A percentile compares a stretch with the other conserved stretches of the same genome.
These are phyloP conservation scores for Rickenella mellea DNA, from an alignment of 768 basidiomycete genomes.

Conservation along the genomic window DNA sequence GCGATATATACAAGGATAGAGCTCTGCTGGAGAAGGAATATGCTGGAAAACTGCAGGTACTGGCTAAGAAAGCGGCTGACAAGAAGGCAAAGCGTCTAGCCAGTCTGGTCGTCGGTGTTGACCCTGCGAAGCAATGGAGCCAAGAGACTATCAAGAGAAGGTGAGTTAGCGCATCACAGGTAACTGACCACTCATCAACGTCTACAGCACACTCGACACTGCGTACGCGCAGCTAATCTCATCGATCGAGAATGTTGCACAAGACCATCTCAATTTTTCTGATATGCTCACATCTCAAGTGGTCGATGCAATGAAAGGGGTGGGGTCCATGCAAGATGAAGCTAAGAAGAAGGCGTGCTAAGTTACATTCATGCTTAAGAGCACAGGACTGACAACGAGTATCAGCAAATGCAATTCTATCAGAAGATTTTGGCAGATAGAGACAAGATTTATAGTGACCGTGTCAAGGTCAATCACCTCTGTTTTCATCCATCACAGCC, in stretches of 20 bases:
- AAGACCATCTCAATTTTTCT: conserved; percentile 61
- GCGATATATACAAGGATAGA: conserved; percentile 62
- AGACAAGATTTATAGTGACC: conserved; percentile 58
- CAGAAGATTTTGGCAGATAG: conserved; percentile 63
- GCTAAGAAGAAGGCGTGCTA: conserved; percentile 55
- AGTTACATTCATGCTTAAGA: neutral
- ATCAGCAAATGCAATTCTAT: conserved; percentile 59
- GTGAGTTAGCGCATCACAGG: conserved; percentile 24
- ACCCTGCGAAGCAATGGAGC: conserved; percentile 55
- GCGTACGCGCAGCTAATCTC: conserved; percentile 61
- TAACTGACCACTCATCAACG: conserved; percentile 2
- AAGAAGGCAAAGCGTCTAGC: conserved; percentile 55
- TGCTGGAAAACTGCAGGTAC: conserved; percentile 54
- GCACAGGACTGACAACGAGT: conserved; percentile 5
- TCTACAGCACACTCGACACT: conserved; percentile 55
- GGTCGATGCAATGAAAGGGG: conserved; percentile 47
- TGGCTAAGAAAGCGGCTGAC: conserved; percentile 61
- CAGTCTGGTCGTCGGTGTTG: conserved; percentile 51
- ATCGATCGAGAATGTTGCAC: conserved; percentile 48
- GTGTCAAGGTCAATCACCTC: conserved; percentile 46
- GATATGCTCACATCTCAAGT: conserved; percentile 52
- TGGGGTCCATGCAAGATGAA: conserved; percentile 58
- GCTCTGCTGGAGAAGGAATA: conserved; percentile 71
- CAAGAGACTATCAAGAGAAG: conserved; percentile 44
- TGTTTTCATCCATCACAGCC: conserved; percentile 4